These are phyloP conservation scores for Pythium vanterpoolii DNA, from an alignment of 352 stramenopile species.

Conservation along the genomic window DNA sequence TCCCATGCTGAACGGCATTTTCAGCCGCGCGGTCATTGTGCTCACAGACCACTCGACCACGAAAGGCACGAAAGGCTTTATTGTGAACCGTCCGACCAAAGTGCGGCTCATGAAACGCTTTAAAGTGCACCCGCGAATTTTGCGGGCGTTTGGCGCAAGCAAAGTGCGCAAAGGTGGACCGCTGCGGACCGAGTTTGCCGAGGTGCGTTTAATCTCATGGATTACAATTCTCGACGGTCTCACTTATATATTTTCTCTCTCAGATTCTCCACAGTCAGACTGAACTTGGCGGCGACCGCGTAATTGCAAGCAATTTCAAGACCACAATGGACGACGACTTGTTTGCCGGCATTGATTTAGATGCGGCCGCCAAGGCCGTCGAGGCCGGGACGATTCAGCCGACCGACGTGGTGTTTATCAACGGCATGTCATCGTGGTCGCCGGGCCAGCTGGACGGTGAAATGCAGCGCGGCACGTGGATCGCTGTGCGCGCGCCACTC, in stretches of 20 bases:
- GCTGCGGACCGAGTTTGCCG: slow-evolving; percentile 54
- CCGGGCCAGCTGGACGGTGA: slow-evolving; percentile 67
- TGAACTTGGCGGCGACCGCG: slow-evolving; percentile 58
- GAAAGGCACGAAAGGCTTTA: slow-evolving; percentile 62
- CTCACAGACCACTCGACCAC: slow-evolving; percentile 56
- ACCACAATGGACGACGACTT: slow-evolving; percentile 35
- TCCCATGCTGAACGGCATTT: slow-evolving; percentile 65
- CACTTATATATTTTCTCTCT: not conserved
- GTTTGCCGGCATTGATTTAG: slow-evolving; percentile 69
- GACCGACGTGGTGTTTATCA: slow-evolving; percentile 76
- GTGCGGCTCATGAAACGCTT: slow-evolving; percentile 57
- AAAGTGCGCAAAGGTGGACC: slow-evolving; percentile 61
- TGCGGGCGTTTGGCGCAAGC: slow-evolving; percentile 53
- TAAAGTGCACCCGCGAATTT: slow-evolving; percentile 55
- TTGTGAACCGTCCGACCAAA: slow-evolving; percentile 63
- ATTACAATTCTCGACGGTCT: not conserved
- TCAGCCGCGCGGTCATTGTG: slow-evolving; percentile 70
- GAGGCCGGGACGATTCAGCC: slow-evolving; percentile 48
- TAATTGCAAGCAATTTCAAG: slow-evolving; percentile 49
- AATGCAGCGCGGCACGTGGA: slow-evolving; percentile 65
- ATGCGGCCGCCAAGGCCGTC: slow-evolving; percentile 52
- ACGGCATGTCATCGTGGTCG: slow-evolving; percentile 69
- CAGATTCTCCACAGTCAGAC: slow-evolving; percentile 58
- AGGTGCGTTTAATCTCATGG: slow-evolving; percentile 30
- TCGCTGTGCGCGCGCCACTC: slow-evolving; percentile 69